Conservation (phyloP, 495 filamentous ascomycete species). For the Cercophora samala region DNA sequence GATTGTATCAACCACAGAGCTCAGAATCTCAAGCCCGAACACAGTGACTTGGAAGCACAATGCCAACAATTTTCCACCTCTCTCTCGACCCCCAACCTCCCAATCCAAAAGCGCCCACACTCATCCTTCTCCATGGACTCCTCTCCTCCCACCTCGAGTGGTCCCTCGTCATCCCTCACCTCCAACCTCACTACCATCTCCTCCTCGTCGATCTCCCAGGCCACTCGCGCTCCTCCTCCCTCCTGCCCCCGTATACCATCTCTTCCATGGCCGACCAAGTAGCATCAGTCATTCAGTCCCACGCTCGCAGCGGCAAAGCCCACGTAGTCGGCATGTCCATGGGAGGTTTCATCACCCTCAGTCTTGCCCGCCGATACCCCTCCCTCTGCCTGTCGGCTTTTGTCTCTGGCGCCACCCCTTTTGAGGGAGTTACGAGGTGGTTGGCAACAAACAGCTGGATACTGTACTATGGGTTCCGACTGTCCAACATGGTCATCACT, state of each 20-base stretch:
- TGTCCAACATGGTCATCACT: background rate
- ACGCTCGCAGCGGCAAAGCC: constrained; percentile 30
- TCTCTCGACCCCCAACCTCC: background rate
- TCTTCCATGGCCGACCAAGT: constrained; percentile 25
- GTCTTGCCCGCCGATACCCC: constrained; percentile 25
- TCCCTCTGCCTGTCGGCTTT: constrained; percentile 27
- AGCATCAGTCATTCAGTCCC: constrained; percentile 30
- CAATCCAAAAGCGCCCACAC: constrained; percentile 13
- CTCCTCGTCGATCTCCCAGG: constrained; percentile 34
- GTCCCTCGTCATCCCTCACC: constrained; percentile 28
- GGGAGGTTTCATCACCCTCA: constrained; percentile 24
- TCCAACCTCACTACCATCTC: constrained; percentile 33
- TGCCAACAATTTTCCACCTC: background rate
- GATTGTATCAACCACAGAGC: too few relatives aligned
- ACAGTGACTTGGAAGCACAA: too few relatives aligned
- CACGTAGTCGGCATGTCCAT: constrained; percentile 36
- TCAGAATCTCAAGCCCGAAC: too few relatives aligned
- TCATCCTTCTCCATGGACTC: constrained; percentile 36
- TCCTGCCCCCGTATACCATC: constrained; percentile 25
- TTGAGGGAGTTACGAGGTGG: constrained; percentile 22
- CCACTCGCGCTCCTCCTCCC: constrained; percentile 30
- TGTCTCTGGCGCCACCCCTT: constrained; percentile 28
- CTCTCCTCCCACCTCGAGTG: constrained; percentile 37
- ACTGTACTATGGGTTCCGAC: background rate
- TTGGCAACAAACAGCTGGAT: constrained; percentile 23